phyloP scores from a whole-genome alignment of 148 eudicot genomes.

The Pouteria glomerata region DNA sequence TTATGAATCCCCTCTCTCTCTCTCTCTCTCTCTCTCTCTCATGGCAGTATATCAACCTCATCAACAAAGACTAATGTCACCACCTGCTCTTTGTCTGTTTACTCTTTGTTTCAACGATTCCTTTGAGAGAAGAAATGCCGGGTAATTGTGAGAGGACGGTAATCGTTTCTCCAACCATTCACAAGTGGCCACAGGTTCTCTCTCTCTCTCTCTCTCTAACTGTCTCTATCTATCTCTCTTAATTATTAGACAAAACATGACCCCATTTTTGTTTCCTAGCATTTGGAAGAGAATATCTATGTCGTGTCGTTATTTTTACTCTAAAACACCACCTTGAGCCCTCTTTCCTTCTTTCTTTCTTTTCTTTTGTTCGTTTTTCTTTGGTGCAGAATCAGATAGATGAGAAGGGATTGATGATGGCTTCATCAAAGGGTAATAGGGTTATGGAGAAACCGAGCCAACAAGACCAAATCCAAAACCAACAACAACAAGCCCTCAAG shows the following conservation, averaged over 20 bases:
- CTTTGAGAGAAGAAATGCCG: slow-evolving; percentile 15
- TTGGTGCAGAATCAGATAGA: slow-evolving; percentile 20
- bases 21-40: slow-evolving; percentile 11
- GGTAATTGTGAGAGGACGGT: slow-evolving; percentile 25
- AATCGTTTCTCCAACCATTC: slow-evolving; percentile 14
- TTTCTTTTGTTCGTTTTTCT: neutral
- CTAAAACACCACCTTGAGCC: slow-evolving; percentile 8
- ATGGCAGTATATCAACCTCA: slow-evolving; percentile 7
- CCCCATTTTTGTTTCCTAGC: slow-evolving; percentile 44
- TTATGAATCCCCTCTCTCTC: neutral
- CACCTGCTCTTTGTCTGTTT: slow-evolving; percentile 34
- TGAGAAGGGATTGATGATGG: slow-evolving; percentile 19
- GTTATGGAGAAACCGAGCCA: slow-evolving; percentile 20
- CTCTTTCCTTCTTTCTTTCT: neutral
- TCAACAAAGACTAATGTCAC: slow-evolving; percentile 22
- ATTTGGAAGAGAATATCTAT: slow-evolving; percentile 34
- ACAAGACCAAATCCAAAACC: slow-evolving; percentile 18
- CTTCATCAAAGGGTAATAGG: slow-evolving; percentile 21
- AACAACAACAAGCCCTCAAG: slow-evolving; percentile 30
- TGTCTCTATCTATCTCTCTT: neutral
- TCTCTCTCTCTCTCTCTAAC: neutral
- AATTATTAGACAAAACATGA: slow-evolving; percentile 21
- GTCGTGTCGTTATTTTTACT: slow-evolving; percentile 16
- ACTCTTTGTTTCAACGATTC: slow-evolving; percentile 26
- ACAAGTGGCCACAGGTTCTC: slow-evolving; percentile 24